A percentile compares a stretch with the other conserved stretches of the same genome.
These are phyloP conservation scores for Erysimum cheiri DNA, from an alignment of 441 rosid species.

Conservation along the genomic window DNA sequence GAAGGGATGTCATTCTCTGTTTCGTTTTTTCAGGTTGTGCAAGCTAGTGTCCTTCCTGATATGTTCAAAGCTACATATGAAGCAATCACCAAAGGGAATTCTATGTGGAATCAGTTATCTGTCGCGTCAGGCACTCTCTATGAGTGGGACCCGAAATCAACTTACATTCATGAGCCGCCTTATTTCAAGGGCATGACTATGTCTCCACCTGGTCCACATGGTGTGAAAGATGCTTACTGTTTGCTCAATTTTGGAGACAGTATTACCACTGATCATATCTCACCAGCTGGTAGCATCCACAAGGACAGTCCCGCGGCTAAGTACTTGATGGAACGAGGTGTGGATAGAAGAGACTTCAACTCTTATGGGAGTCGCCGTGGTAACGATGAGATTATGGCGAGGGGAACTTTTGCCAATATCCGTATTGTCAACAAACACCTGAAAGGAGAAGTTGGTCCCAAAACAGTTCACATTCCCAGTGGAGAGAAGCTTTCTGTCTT, in stretches of 20 bases:
- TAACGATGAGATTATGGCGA: slow-evolving; percentile 8
- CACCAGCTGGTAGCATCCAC: slow-evolving; percentile 96
- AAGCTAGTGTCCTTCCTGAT: slow-evolving; percentile 6
- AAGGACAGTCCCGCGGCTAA: slow-evolving; percentile 91
- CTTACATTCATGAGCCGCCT: slow-evolving; percentile 4
- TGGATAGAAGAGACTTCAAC: slow-evolving; percentile 11
- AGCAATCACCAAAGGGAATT: slow-evolving; percentile 8
- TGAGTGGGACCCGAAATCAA: slow-evolving; percentile 10
- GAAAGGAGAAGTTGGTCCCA: slow-evolving; percentile 48
- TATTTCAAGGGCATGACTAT: slow-evolving; percentile 3
- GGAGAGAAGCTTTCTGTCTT: slow-evolving; percentile 90
- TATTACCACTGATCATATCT: slow-evolving; percentile 95
- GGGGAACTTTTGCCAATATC: background rate
- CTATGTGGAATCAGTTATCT: slow-evolving; percentile 6
- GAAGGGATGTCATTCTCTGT: background rate
- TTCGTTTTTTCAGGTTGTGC: background rate
- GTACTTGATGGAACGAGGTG: slow-evolving; percentile 46
- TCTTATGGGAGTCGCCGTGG: slow-evolving; percentile 7
- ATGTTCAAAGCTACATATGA: slow-evolving; percentile 4
- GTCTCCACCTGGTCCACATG: slow-evolving; percentile 91
- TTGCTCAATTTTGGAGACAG: slow-evolving; percentile 76
- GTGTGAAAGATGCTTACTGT: slow-evolving; percentile 66
- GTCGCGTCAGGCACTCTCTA: slow-evolving; percentile 2
- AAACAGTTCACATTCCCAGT: slow-evolving; percentile 82
- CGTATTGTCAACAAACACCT: slow-evolving; percentile 7